Percentiles rank a stretch among this genome's conserved stretches.
These are phyloP conservation scores for Candolleomyces efflorescens DNA, from an alignment of 768 basidiomycete genomes.

Conservation along the genomic window DNA sequence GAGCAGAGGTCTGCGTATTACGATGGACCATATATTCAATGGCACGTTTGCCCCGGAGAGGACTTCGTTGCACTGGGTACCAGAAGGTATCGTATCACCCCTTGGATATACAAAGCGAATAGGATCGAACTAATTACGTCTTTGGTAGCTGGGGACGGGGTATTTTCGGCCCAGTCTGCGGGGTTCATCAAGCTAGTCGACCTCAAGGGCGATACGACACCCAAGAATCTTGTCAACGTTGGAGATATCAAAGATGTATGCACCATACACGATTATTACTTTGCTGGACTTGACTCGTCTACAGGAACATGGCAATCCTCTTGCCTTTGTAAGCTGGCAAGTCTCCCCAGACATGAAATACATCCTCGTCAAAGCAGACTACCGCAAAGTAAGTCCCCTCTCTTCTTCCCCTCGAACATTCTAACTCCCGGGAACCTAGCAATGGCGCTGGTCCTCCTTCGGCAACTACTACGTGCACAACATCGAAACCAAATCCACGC, in stretches of 20 bases:
- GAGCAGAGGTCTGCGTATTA: conserved; percentile 56
- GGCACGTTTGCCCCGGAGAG: conserved; percentile 66
- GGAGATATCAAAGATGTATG: conserved; percentile 64
- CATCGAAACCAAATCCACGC: conserved; percentile 61
- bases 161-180: conserved; percentile 64
- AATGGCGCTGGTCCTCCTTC: conserved; percentile 92
- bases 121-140: not conserved
- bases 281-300: conserved; percentile 5
- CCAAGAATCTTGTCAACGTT: conserved; percentile 53
- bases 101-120: not conserved
- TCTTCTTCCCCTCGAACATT: conserved; percentile 6
- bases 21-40: conserved; percentile 90
- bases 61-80: conserved; percentile 74
- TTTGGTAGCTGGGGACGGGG: conserved; percentile 86
- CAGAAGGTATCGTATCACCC: conserved; percentile 71
- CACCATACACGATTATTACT: not conserved
- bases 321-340: conserved; percentile 63
- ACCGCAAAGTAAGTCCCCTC: conserved; percentile 53
- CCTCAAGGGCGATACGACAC: conserved; percentile 55
- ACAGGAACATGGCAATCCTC: conserved; percentile 51
- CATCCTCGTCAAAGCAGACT: conserved; percentile 74
- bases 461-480: conserved; percentile 94
- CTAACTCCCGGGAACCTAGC: conserved; percentile 45
- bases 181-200: conserved; percentile 77
- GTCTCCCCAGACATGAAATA: conserved; percentile 91